These are phyloP conservation scores for Austroboletus festivus DNA, from an alignment of 768 basidiomycete genomes.

Conservation along the genomic window DNA sequence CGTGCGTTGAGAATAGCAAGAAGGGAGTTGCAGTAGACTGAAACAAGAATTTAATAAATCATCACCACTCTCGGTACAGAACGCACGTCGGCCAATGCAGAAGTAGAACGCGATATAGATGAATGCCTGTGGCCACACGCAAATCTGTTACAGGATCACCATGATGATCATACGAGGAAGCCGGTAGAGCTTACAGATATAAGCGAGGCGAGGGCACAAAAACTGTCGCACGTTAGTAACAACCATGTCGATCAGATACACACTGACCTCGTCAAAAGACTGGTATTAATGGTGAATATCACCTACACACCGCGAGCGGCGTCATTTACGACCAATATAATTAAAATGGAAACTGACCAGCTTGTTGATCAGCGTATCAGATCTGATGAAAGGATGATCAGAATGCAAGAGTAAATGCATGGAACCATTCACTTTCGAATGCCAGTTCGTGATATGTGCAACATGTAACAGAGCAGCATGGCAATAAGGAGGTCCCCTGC, in stretches of 20 bases:
- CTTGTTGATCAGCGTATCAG: slow-evolving; percentile 56
- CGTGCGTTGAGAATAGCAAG: neutral
- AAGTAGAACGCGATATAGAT: slow-evolving; percentile 65
- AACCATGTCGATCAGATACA: too few relatives aligned
- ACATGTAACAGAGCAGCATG: slow-evolving; percentile 40
- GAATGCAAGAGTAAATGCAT: neutral
- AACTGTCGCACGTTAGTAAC: slow-evolving; percentile 16
- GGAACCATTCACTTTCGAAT: slow-evolving; percentile 37
- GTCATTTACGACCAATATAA: too few relatives aligned
- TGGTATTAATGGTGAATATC: slow-evolving; percentile 50
- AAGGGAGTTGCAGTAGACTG: neutral
- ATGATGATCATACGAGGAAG: too few relatives aligned
- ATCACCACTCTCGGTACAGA: neutral
- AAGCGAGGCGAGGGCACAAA: slow-evolving; percentile 58
- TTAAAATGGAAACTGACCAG: too few relatives aligned
- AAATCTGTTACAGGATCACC: slow-evolving; percentile 38
- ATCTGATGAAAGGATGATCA: slow-evolving; percentile 19
- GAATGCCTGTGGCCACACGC: slow-evolving; percentile 49
- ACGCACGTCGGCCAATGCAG: slow-evolving; percentile 58
- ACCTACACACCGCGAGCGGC: slow-evolving; percentile 35
- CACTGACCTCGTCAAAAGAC: slow-evolving; percentile 29
- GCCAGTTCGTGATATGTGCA: slow-evolving; percentile 49
- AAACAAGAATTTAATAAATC: neutral
- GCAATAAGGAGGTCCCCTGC: slow-evolving; percentile 51
- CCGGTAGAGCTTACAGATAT: slow-evolving; percentile 51